Evolutionary conservation across 768 basidiomycete species (phyloP).

Genomic region (Russula virescens): DNA sequence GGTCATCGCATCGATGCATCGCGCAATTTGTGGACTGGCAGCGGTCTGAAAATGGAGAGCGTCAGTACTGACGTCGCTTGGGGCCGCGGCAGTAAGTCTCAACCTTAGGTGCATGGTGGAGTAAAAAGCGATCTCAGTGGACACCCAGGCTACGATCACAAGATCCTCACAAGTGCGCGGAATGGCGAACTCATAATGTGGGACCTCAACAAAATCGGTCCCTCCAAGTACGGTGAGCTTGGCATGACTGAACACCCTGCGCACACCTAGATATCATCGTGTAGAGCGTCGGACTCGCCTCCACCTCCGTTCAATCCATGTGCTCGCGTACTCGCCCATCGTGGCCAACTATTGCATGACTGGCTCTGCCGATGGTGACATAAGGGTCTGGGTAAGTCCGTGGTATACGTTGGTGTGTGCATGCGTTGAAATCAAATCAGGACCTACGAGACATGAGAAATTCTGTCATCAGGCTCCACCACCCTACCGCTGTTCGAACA

Average conservation of each 20-base stretch:
- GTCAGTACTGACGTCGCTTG: slow-evolving; percentile 78
- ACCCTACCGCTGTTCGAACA: slow-evolving; percentile 62
- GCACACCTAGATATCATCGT: slow-evolving; percentile 5
- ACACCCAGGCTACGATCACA: slow-evolving; percentile 56
- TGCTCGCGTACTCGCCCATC: slow-evolving; percentile 59
- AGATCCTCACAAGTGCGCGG: slow-evolving; percentile 72
- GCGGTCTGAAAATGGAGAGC: slow-evolving; percentile 72
- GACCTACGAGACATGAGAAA: slow-evolving; percentile 68
- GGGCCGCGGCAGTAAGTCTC: slow-evolving; percentile 58
- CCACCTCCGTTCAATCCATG: slow-evolving; percentile 67
- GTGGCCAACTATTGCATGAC: slow-evolving; percentile 71
- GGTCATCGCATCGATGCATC: slow-evolving; percentile 67
- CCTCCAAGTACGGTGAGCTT: slow-evolving; percentile 60
- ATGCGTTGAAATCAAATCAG: slow-evolving; percentile 32
- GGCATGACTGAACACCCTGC: not conserved
- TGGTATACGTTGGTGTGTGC: not conserved
- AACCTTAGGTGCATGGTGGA: not conserved
- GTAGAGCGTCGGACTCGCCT: slow-evolving; percentile 62
- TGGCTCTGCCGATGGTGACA: slow-evolving; percentile 73
- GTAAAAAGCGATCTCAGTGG: not conserved
- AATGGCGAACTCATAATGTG: slow-evolving; percentile 83
- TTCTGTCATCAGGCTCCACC: slow-evolving; percentile 64
- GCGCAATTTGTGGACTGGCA: slow-evolving; percentile 73
- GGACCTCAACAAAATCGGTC: slow-evolving; percentile 64
- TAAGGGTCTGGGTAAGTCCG: slow-evolving; percentile 68